Base-by-base conservation (phyloP, 2,329 filamentous ascomycete genomes). In the Bipolaris sorokiniana region DNA sequence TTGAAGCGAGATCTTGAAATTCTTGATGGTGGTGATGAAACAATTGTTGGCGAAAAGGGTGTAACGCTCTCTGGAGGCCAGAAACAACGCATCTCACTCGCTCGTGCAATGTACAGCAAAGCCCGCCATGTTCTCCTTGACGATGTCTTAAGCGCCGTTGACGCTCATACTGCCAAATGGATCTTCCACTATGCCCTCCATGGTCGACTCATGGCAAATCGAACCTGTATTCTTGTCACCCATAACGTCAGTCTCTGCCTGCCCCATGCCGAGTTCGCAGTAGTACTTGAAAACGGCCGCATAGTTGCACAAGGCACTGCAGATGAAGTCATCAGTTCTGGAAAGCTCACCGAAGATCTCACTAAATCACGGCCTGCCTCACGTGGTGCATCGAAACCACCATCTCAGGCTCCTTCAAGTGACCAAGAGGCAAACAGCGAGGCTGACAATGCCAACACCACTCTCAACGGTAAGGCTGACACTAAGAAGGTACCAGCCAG, bases 101-200 rank as follows among this genome's bases (percentile, higher is more conserved):
- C 95, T n/a, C 88, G 95, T 65, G 95, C 95, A 1, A 84, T 99
- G n/a, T 99, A 99, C 78, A 97, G 92, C 64, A 94, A 92, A 76
- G 96, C 93, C 5, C 89, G 89, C 51, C 94, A 98, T 75, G 80
- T 99, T 15, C 84, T 99, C 10, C 83, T 99, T 48, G 95, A 99
- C 71, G 95, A 99, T 76, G 97, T 96, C 62, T 83, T 99, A 41
- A 97, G 93, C 72, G 95, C 95, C 26, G 95, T 99, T 33, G 95
- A 99, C 76, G 96, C 95, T 3, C 95, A 99, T 69, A 98, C 95
- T 0, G 93, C 93, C 2, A 96, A 97, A 76, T 97, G 96, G 89
- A 98, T 99, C 65, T 98, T 98, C 78, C 90, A 90, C 73, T 90
- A 97, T 76, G 96, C 93, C 58, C 88, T 99, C 62, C 88, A 88